phyloP scores from a whole-genome alignment of 2,329 filamentous ascomycete genomes.

The Plectosphaerella sp. region DNA sequence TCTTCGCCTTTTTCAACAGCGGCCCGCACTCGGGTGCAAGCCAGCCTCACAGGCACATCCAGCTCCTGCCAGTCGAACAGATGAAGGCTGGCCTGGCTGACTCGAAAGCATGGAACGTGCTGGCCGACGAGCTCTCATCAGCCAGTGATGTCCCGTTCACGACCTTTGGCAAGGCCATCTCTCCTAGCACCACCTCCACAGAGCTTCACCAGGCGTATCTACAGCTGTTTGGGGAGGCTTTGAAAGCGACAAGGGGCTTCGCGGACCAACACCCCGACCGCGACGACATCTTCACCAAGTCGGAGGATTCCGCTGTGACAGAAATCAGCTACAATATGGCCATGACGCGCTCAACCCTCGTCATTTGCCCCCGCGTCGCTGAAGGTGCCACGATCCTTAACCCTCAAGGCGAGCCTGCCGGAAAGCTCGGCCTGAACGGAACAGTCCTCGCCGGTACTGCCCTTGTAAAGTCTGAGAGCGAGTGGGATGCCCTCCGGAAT shows the following conservation, averaged over 20 bases:
- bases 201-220: slow-evolving; percentile 40
- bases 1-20: slow-evolving; percentile 69
- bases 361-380: slow-evolving; percentile 47
- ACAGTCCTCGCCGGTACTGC: slow-evolving; percentile 61
- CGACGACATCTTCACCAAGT: too few relatives aligned
- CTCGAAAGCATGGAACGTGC: slow-evolving; percentile 39
- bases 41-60: slow-evolving; percentile 68
- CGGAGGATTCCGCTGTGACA: not conserved
- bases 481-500: slow-evolving; percentile 51
- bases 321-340: slow-evolving; percentile 61
- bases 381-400: slow-evolving; percentile 38
- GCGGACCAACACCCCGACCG: not conserved
- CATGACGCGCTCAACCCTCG: slow-evolving; percentile 49
- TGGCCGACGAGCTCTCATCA: slow-evolving; percentile 34
- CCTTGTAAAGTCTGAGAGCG: slow-evolving; percentile 53
- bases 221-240: slow-evolving; percentile 40
- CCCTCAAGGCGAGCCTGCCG: slow-evolving; percentile 26
- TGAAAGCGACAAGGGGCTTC: slow-evolving; percentile 27
- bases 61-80: slow-evolving; percentile 61
- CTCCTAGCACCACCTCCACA: slow-evolving; percentile 23
- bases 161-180: slow-evolving; percentile 35
- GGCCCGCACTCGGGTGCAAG: slow-evolving; percentile 65
- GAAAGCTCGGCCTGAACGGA: slow-evolving; percentile 51
- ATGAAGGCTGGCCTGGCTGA: slow-evolving; percentile 52
- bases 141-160: slow-evolving; percentile 33